phyloP scores from a whole-genome alignment of 1,284 basidiomycete species.

The Tylopilus sp. region DNA sequence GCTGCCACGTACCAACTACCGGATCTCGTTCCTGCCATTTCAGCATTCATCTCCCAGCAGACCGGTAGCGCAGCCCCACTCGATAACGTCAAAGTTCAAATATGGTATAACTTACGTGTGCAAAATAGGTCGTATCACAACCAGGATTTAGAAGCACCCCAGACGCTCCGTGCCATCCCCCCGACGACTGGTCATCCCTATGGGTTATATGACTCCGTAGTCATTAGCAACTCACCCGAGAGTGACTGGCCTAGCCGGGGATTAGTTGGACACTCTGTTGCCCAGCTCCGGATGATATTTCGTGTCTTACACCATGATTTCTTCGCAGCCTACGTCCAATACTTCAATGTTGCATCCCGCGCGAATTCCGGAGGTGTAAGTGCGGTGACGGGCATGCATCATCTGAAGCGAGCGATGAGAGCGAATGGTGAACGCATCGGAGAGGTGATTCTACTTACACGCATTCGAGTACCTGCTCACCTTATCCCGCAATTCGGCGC shows the following conservation, averaged over 20 bases:
- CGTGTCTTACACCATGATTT: no score
- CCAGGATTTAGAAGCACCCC: neutral
- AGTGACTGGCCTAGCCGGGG: no score
- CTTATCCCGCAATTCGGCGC: neutral
- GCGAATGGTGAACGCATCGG: neutral
- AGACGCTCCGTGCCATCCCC: conserved; percentile 5
- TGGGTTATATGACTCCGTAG: neutral
- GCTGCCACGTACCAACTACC: conserved; percentile 5
- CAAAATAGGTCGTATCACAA: conserved; percentile 11
- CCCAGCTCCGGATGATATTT: no score
- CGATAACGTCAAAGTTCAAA: no score
- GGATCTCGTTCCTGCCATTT: neutral
- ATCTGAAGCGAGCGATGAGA: neutral
- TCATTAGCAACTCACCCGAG: no score
- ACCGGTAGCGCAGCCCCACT: no score
- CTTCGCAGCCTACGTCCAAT: no score
- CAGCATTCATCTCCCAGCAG: neutral
- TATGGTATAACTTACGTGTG: conserved; percentile 12
- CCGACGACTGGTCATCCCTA: neutral
- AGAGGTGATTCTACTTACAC: neutral
- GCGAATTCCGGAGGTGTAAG: no score
- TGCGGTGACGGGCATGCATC: neutral
- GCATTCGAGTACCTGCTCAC: neutral
- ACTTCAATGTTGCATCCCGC: no score
- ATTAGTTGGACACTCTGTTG: no score